Percentiles rank a stretch among this genome's conserved stretches.
Evolutionary conservation across 164 flowering plant genomes (phyloP).

Genomic region (Annona squamosa): DNA sequence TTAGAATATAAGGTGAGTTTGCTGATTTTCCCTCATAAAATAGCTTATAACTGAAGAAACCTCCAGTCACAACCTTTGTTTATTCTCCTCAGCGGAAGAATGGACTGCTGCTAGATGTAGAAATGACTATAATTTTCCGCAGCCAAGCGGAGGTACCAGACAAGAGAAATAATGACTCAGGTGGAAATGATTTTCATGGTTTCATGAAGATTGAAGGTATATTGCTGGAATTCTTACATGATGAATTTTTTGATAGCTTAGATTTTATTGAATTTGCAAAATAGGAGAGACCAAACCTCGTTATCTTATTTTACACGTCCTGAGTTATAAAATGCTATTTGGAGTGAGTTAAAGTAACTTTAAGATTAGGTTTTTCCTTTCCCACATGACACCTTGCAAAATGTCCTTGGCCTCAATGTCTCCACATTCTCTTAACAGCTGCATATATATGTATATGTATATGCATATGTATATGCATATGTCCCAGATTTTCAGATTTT

Average conservation of each 20-base stretch:
- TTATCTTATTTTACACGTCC: too few relatives aligned
- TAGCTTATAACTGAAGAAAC: background rate
- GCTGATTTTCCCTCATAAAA: background rate
- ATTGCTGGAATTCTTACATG: background rate
- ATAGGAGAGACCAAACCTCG: too few relatives aligned
- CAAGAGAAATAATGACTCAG: constrained; percentile 22
- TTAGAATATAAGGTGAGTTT: constrained; percentile 36
- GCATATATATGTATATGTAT: too few relatives aligned
- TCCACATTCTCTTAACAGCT: too few relatives aligned
- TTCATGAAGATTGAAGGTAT: constrained; percentile 60
- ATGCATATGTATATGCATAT: too few relatives aligned
- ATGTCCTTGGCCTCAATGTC: too few relatives aligned
- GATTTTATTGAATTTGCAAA: background rate
- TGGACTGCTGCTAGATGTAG: constrained; percentile 14
- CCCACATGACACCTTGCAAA: too few relatives aligned
- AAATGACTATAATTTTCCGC: constrained; percentile 3
- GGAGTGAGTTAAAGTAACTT: too few relatives aligned
- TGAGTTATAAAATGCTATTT: too few relatives aligned
- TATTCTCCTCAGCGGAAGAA: constrained; percentile 18
- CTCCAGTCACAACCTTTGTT: background rate
- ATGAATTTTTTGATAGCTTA: background rate
- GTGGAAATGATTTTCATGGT: constrained; percentile 22
- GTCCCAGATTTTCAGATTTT: too few relatives aligned
- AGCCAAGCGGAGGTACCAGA: constrained; percentile 15
- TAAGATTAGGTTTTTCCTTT: too few relatives aligned